A percentile compares a stretch with the other conserved stretches of the same genome.
Conservation (phyloP, 179 eudicot species). For the Beta macrorhiza region DNA sequence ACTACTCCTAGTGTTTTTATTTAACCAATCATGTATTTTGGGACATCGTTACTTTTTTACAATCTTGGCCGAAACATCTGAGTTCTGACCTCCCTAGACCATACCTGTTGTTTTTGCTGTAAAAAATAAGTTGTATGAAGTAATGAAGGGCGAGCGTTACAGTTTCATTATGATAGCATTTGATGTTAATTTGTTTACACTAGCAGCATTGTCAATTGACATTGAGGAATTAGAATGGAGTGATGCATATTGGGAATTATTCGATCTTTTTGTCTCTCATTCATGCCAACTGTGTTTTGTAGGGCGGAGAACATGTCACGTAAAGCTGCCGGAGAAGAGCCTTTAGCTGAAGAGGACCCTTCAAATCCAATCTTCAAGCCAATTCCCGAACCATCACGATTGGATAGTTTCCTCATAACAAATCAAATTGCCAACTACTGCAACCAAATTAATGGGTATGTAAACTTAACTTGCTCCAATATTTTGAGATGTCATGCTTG, state of each 20-base stretch:
- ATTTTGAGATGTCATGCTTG: not conserved
- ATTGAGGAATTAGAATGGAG: not conserved
- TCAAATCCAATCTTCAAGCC: slow-evolving; percentile 76
- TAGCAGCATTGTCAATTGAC: not conserved
- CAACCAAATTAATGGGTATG: slow-evolving; percentile 95
- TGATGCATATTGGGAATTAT: not conserved
- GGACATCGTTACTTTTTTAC: no score
- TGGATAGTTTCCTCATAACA: slow-evolving; percentile 88
- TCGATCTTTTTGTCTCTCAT: not conserved
- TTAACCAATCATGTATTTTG: no score
- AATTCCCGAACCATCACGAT: slow-evolving; percentile 75
- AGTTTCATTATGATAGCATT: not conserved
- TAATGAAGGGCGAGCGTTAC: no score
- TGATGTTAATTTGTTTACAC: not conserved
- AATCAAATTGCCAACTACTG: slow-evolving; percentile 90
- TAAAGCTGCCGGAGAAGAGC: slow-evolving; percentile 92
- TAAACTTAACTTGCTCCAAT: not conserved
- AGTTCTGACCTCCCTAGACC: not conserved
- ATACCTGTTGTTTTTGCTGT: not conserved
- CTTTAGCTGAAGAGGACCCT: slow-evolving; percentile 94
- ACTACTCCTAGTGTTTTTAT: no score
- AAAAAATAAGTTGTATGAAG: not conserved
- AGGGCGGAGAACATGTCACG: slow-evolving; percentile 87
- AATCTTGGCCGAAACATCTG: not conserved
- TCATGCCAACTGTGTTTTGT: slow-evolving; percentile 8